Evolutionary conservation across 2,329 filamentous ascomycete genomes (phyloP), one percentile per base, ranked within the genome.

Genomic region (Neopestalotiopsis sp.): DNA sequence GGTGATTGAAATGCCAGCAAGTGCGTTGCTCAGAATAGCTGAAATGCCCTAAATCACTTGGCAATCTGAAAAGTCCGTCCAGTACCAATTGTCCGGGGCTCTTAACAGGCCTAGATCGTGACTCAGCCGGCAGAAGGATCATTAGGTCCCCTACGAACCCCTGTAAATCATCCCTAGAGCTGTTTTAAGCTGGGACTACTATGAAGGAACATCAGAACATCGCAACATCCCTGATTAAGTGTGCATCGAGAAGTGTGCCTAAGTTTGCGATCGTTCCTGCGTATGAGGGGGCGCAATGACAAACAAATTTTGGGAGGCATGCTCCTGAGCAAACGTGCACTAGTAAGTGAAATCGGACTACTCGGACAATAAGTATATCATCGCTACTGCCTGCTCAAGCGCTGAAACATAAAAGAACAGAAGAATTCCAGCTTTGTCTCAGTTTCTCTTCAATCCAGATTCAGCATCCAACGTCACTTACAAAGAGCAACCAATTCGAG

Each of bases 341-440:
- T 32, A 38, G 34, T 10, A 38, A 38, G 24, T 28, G 34, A 38
- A 1, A 30, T 3, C 59, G 59, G 59, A 61, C 59, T 61, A 61
- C 40, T 61, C 59, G 59, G 59, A 61, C 59, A 61, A 42, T 61
- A 32, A 7, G 45, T 53, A n/a, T 20, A 53, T n/a, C 6, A 38
- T 38, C 5, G 34, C 34, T 7, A 38, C 34, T 38, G 4, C n/a
- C 45, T n/a, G 5, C 45, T 7, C 9, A n/a, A 53, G 14, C 3
- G 17, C n/a, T 20, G n/a, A 9, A 17, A 53, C 9, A 53, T 53
- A 53, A 53, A 53, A 53, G 17, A 53, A 17, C n/a, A 38, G 1
- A 1, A 9, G 5, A 17, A 20, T 9, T 3, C 45, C 45, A 53
- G 17, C 45, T 53, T 17, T 53, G 45, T 53, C 45, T 53, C 6